Conservation (phyloP, 768 basidiomycete species). For the Russula virescens region DNA sequence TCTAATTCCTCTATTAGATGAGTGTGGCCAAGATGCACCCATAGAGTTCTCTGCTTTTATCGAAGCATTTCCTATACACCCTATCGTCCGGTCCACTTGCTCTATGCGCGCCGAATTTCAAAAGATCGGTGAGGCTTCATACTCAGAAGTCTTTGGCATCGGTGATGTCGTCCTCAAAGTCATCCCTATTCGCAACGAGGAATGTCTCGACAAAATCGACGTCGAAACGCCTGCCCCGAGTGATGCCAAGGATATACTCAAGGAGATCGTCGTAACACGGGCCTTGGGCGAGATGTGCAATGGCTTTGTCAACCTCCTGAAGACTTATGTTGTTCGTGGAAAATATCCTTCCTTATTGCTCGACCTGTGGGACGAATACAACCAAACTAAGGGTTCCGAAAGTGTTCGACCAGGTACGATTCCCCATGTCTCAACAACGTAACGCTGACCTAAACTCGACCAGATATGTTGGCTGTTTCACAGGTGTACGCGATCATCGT, state of each 20-base stretch:
- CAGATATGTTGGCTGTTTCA: constrained; percentile 67
- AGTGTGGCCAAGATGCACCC: constrained; percentile 63
- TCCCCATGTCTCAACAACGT: neutral
- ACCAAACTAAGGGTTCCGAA: constrained; percentile 68
- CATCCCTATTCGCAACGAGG: constrained; percentile 65
- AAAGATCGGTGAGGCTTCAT: constrained; percentile 96
- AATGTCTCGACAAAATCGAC: constrained; percentile 26
- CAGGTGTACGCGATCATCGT: constrained; percentile 90
- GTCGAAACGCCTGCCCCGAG: constrained; percentile 60
- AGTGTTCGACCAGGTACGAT: constrained; percentile 76
- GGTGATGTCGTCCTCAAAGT: constrained; percentile 88
- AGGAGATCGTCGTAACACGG: constrained; percentile 72
- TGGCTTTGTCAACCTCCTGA: constrained; percentile 76
- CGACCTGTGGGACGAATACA: constrained; percentile 83
- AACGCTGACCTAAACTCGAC: constrained; percentile 9
- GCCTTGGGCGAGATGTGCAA: constrained; percentile 71
- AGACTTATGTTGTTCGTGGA: constrained; percentile 83
- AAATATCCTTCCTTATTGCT: constrained; percentile 76
- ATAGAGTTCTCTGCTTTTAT: constrained; percentile 83
- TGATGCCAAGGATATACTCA: constrained; percentile 69
- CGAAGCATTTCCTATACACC: constrained; percentile 70
- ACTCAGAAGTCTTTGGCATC: constrained; percentile 92
- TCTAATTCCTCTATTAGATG: constrained; percentile 58
- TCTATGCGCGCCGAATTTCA: constrained; percentile 41
- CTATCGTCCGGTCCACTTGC: constrained; percentile 43